Conservation (phyloP, 163 green algal genomes). For the Dunaliella salina region DNA sequence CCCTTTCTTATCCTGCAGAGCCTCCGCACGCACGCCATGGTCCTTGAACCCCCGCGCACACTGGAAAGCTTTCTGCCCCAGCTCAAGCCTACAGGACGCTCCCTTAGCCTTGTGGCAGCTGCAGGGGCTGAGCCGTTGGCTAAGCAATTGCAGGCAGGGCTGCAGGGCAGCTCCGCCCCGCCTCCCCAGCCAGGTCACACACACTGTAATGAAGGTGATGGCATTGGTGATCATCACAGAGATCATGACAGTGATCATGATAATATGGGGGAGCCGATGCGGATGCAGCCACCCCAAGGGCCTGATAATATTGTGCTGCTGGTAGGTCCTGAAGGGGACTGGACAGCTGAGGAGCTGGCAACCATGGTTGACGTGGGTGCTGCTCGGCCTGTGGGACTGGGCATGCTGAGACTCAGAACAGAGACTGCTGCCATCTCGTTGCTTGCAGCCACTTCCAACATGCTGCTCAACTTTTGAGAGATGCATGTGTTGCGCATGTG, state of each 20-base stretch:
- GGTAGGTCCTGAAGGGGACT: conserved; percentile 85
- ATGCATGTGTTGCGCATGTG: too few relatives aligned
- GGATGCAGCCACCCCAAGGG: too few relatives aligned
- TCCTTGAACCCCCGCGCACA: conserved; percentile 37
- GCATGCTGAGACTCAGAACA: conserved; percentile 64
- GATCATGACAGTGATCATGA: too few relatives aligned
- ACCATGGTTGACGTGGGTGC: conserved; percentile 54
- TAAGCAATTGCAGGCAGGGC: too few relatives aligned
- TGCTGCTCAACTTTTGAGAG: background rate
- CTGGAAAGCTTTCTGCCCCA: background rate
- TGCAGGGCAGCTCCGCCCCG: too few relatives aligned
- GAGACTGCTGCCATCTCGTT: conserved; percentile 85
- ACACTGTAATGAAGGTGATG: too few relatives aligned
- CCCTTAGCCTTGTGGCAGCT: too few relatives aligned
- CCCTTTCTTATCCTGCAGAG: conserved; percentile 15
- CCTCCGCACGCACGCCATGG: conserved; percentile 60
- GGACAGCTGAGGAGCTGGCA: conserved; percentile 67
- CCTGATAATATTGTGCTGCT: conserved; percentile 41
- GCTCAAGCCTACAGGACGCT: too few relatives aligned
- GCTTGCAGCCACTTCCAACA: conserved; percentile 44
- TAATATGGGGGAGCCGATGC: too few relatives aligned
- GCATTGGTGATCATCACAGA: too few relatives aligned
- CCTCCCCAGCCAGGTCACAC: too few relatives aligned
- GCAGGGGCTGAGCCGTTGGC: too few relatives aligned
- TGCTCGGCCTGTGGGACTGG: conserved; percentile 69